Base-by-base conservation (phyloP, 2,329 filamentous ascomycete genomes). In the Erysiphe pulchra region DNA sequence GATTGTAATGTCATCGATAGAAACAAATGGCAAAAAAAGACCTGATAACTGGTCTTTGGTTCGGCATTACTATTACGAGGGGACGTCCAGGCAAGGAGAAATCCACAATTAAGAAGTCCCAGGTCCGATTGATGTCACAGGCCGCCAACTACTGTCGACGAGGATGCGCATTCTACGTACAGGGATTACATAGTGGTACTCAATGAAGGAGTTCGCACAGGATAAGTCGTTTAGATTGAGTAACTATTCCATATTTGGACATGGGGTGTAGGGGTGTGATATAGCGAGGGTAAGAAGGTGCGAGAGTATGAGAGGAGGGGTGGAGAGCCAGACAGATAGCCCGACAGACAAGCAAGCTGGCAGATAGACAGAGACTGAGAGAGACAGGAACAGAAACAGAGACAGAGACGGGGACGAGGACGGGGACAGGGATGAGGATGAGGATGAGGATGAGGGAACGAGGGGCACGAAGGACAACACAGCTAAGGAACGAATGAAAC, bases 121-220 rank as follows among this genome's bases (percentile, higher is more conserved):
- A 48, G 48, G 47, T 46, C 52, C 50, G 51, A 51, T 52, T 56
- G 53, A 57, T 55, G 54, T 57, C 55, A 57, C 53, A 54, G 55
- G 49, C 52, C 51, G 37, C 37, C 37, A 11, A 39, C 37, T 18
- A 18, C 16, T 45, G 31, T 12, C 39, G 40, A 42, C 32, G 33
- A 37, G 40, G 33, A 45, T 16, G 17, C 28, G 28, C 37, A 20
- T 16, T 39, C 37, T 39, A 11, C 37, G 16, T 16, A 39, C 37
- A 39, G 37, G 37, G 37, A n/a, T 39, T 16, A 17, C 10, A 12
- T 7, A 39, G 5, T 39, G 14, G 45, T 42, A 32, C 37, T 46
- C 33, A 37, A 20, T 37, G 45, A 36, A 16, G 17, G 16, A 18
- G 18, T 18, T 17, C 3, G 37, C 37, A 16, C 37, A 16, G 16